Evolutionary conservation across 768 basidiomycete genomes (phyloP).

Genomic region (Pleurotus eryngii): DNA sequence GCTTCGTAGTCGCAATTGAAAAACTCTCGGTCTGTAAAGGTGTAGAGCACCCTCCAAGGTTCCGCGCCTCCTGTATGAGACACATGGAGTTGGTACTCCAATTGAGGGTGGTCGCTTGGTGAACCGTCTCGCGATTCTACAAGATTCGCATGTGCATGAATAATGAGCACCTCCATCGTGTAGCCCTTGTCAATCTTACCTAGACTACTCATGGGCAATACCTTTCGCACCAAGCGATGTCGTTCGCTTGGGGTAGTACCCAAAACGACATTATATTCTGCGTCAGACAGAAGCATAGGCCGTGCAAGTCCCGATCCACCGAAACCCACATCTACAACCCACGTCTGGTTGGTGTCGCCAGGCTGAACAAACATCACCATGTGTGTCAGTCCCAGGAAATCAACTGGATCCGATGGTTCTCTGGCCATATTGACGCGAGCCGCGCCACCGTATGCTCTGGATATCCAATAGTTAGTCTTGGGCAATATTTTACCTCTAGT

Average conservation of each 20-base stretch:
- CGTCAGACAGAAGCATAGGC: slow-evolving; percentile 26
- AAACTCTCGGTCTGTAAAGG: slow-evolving; percentile 27
- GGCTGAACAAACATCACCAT: slow-evolving; percentile 31
- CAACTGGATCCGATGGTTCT: background rate
- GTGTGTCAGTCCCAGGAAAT: slow-evolving; percentile 18
- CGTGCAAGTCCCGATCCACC: slow-evolving; percentile 20
- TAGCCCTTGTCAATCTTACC: slow-evolving; percentile 5
- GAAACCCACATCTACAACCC: slow-evolving; percentile 29
- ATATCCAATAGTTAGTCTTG: background rate
- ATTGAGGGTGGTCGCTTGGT: background rate
- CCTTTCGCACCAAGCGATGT: slow-evolving; percentile 18
- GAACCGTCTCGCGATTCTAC: no score
- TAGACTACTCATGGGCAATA: slow-evolving; percentile 17
- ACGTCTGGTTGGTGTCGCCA: slow-evolving; percentile 22
- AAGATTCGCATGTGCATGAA: no score
- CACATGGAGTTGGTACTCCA: slow-evolving; percentile 4
- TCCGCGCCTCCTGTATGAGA: background rate
- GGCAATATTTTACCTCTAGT: no score
- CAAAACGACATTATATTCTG: slow-evolving; percentile 14
- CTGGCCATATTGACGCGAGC: slow-evolving; percentile 23
- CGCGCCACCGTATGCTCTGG: slow-evolving; percentile 23
- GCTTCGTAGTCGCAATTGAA: slow-evolving; percentile 19
- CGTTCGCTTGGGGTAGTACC: slow-evolving; percentile 19
- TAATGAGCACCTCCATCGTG: no score
- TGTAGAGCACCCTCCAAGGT: slow-evolving; percentile 22